A percentile compares a stretch with the other conserved stretches of the same genome.
These are phyloP conservation scores for Xylariaceae sp. DNA, from an alignment of 2,329 filamentous ascomycete genomes.

Conservation along the genomic window DNA sequence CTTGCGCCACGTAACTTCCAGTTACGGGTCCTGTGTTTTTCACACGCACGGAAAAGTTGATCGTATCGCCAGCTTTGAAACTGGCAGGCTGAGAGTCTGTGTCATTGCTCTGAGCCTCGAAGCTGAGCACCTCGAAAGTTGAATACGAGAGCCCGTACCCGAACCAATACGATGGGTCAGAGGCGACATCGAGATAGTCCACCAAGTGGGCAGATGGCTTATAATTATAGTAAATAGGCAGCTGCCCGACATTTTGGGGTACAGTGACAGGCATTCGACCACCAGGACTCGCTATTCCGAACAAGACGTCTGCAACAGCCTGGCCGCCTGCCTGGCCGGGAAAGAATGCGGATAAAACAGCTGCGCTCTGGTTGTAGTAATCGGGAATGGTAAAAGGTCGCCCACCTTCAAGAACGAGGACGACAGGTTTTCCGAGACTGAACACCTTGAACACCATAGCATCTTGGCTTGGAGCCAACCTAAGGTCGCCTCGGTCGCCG, in stretches of 20 bases:
- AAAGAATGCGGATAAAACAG: constrained; percentile 38
- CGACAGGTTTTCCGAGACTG: constrained; percentile 36
- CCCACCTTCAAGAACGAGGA: constrained; percentile 40
- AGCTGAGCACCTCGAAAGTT: constrained; percentile 26
- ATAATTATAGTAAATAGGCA: constrained; percentile 35
- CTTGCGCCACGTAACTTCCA: constrained; percentile 38
- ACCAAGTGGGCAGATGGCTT: constrained; percentile 28
- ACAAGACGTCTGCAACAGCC: constrained; percentile 34
- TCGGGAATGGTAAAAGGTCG: constrained; percentile 38
- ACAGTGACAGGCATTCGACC: constrained; percentile 34
- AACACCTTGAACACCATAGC: constrained; percentile 35
- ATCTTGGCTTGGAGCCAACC: constrained; percentile 36
- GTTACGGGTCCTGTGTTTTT: constrained; percentile 31
- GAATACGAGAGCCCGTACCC: constrained; percentile 36
- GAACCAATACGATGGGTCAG: constrained; percentile 31
- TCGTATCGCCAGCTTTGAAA: constrained; percentile 25
- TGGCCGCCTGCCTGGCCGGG: constrained; percentile 33
- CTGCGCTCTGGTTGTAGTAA: constrained; percentile 36
- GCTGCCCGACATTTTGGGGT: constrained; percentile 32
- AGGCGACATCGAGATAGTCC: constrained; percentile 30
- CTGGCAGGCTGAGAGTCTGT: constrained; percentile 2
- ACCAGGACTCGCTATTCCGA: constrained; percentile 31
- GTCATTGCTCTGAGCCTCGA: constrained; percentile 19
- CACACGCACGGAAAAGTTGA: constrained; percentile 34
- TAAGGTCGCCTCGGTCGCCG: constrained; percentile 37